Percentiles rank a stretch among this genome's conserved stretches.
Evolutionary conservation across 106 monocot genomes (phyloP).

Genomic region (Narthecium ossifragum): DNA sequence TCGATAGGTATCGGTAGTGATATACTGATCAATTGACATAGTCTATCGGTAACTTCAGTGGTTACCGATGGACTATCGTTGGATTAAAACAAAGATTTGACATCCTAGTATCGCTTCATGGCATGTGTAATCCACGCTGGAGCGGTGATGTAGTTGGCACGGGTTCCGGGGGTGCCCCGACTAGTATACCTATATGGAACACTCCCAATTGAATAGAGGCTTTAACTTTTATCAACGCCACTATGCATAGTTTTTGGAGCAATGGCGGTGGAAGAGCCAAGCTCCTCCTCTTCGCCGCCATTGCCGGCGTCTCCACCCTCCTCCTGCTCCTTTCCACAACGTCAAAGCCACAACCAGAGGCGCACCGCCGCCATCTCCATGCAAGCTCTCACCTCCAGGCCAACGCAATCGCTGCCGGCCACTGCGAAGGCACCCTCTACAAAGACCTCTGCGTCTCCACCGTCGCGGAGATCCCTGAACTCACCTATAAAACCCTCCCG

Average conservation of each 20-base stretch:
- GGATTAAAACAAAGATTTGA: no score
- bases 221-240: not conserved
- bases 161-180: no score
- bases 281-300: not conserved
- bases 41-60: no score
- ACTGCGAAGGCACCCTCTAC: slow-evolving; percentile 61
- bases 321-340: not conserved
- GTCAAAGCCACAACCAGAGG: not conserved
- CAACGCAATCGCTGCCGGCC: not conserved
- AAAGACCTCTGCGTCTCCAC: slow-evolving; percentile 60
- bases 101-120: no score
- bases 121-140: no score
- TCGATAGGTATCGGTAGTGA: no score
- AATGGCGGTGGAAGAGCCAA: not conserved
- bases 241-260: not conserved
- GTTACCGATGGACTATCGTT: no score
- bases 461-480: slow-evolving; percentile 36
- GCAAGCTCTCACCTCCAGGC: slow-evolving; percentile 5
- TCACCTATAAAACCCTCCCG: slow-evolving; percentile 42
- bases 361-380: not conserved
- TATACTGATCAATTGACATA: no score
- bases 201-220: not conserved
- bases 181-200: no score
- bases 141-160: no score
- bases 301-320: not conserved